phyloP scores from a whole-genome alignment of 495 filamentous ascomycete genomes.

The Hypoxylon lenormandii region DNA sequence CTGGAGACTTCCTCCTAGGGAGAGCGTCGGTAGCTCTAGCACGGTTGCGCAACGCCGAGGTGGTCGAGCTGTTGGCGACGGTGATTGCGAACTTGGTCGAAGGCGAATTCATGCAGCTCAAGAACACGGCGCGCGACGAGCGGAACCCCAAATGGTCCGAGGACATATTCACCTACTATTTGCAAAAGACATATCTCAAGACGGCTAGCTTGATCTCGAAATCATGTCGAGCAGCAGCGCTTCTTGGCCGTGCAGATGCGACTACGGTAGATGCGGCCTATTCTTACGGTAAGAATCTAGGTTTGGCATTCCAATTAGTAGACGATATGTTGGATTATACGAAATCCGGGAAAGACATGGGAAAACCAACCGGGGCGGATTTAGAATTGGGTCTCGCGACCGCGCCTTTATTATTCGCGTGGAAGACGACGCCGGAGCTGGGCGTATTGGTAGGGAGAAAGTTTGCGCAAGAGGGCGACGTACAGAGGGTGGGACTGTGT shows the following conservation, averaged over 20 bases:
- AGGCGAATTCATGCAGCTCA: constrained; percentile 98
- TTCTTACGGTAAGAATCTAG: constrained; percentile 88
- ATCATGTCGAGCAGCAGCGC: constrained; percentile 86
- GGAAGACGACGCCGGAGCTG: constrained; percentile 87
- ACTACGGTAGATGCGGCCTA: constrained; percentile 92
- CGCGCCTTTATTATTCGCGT: constrained; percentile 94
- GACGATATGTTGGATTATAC: constrained; percentile 99
- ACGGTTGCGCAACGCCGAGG: constrained; percentile 88
- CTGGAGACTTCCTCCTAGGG: constrained; percentile 92
- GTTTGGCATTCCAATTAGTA: constrained; percentile 96
- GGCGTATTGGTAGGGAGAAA: constrained; percentile 91
- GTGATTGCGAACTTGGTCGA: constrained; percentile 98
- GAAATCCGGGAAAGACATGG: constrained; percentile 80
- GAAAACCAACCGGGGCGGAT: constrained; percentile 95
- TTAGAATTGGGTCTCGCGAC: constrained; percentile 93
- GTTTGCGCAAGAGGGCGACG: constrained; percentile 84
- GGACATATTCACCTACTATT: constrained; percentile 88
- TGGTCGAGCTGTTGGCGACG: constrained; percentile 91
- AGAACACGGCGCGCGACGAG: constrained; percentile 93
- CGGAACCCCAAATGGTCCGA: constrained; percentile 82
- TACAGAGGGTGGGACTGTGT: constrained; percentile 72
- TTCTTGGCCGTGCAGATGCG: constrained; percentile 80
- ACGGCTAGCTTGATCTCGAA: constrained; percentile 95
- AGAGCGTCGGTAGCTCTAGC: constrained; percentile 93
- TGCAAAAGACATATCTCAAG: constrained; percentile 99